Conservation (phyloP, 345 rosid genomes). For the Camelina laxa region DNA sequence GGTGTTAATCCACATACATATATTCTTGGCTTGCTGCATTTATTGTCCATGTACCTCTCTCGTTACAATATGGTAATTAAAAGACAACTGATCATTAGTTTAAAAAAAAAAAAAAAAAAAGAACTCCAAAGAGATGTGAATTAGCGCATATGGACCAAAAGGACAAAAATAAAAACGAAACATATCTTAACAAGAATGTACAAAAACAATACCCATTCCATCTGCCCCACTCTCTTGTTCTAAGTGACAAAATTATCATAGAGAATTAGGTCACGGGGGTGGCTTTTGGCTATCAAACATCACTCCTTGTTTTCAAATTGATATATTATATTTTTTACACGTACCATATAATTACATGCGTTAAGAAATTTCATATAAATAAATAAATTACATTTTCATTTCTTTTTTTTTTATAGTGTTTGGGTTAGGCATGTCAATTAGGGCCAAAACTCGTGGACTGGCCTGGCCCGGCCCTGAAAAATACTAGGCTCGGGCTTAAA, state of each 20-base stretch:
- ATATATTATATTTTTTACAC: neutral
- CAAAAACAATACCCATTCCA: slow-evolving; percentile 43
- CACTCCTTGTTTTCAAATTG: slow-evolving; percentile 6
- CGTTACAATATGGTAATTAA: slow-evolving; percentile 6
- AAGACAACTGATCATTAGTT: slow-evolving; percentile 30
- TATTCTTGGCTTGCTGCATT: neutral
- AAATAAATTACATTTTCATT: neutral
- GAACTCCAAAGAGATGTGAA: slow-evolving; percentile 30
- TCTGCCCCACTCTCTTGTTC: slow-evolving; percentile 45
- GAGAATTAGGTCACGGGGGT: slow-evolving; percentile 46
- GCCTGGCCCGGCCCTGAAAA: no score
- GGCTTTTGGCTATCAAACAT: slow-evolving; percentile 38
- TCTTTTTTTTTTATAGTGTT: neutral
- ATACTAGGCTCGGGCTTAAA: no score
- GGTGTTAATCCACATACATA: neutral
- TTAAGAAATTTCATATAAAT: neutral
- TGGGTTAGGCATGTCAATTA: no score
- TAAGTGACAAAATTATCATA: slow-evolving; percentile 39
- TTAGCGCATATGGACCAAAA: slow-evolving; percentile 31
- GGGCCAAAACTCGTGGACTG: no score
- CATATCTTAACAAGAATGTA: slow-evolving; percentile 39
- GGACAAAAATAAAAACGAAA: slow-evolving; percentile 38
- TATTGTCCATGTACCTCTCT: slow-evolving; percentile 15
- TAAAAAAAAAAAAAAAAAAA: no score
- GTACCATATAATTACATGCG: neutral